These are phyloP conservation scores for Citrullus mucosospermus DNA, from an alignment of 306 rosid species.

Conservation along the genomic window DNA sequence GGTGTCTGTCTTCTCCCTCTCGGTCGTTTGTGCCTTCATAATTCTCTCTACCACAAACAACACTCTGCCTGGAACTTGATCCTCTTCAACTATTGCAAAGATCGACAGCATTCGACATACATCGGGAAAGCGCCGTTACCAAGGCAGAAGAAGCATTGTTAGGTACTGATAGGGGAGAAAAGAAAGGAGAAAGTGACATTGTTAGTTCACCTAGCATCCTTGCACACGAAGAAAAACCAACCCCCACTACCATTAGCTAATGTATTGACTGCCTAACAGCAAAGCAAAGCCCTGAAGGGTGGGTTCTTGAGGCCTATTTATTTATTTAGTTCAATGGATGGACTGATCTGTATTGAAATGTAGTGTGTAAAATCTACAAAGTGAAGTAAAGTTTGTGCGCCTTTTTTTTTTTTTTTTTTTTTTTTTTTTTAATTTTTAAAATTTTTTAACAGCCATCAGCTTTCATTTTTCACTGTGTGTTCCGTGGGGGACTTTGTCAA, in stretches of 20 bases:
- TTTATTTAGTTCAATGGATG: neutral
- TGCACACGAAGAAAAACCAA: neutral
- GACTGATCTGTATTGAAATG: neutral
- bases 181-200: neutral
- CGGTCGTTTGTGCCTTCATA: slow-evolving; percentile 88
- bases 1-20: slow-evolving; percentile 87
- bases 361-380: neutral
- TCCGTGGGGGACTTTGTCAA: neutral
- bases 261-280: neutral
- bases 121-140: neutral
- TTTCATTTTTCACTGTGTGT: neutral
- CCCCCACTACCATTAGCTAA: neutral
- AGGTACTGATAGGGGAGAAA: neutral
- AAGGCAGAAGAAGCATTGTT: neutral
- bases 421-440: too few relatives aligned
- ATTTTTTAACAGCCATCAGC: neutral
- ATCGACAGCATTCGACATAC: neutral
- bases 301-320: neutral
- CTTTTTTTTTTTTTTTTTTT: neutral
- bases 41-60: slow-evolving; percentile 73
- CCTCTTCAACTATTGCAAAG: neutral
- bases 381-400: neutral
- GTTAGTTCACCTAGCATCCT: neutral
- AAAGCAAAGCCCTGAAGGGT: neutral
- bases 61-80: slow-evolving; percentile 55